Base-by-base conservation (phyloP, 73 alveolate species). In the Stentor coeruleus region DNA sequence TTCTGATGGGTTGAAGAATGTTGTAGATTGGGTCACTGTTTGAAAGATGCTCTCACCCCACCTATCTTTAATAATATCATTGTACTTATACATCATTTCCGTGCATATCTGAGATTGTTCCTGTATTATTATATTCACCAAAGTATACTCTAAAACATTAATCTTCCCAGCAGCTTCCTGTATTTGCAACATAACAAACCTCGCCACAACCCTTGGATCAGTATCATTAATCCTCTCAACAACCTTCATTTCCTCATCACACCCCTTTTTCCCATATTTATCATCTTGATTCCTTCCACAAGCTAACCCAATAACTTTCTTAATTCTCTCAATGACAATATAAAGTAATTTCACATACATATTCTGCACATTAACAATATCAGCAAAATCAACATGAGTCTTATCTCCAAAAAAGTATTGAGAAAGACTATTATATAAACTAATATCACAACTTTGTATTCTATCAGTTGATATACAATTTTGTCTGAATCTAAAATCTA, bases 401-500 rank as follows among this genome's bases (percentile, higher is more conserved):
- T 49, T 49, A 11, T 20, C 66, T 49, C 20, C 28, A 20, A 49
- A 49, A 6, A 49, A 11, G 66, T 20, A 49, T 49, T 49, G 6
- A 11, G 66, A 49, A 20, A 49, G 66, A 11, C 6, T 6, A 11
- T 49, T 20, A 40, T 15, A 14, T 0, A 66, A 40, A 20, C 39
- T 0, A 2, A 20, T 26, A 26, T 66, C 37, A 20, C 49, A 33
- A 28, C n/a, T 66, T 66, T 37, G 33, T 3, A 28, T 40, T 20
- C 11, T 66, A 15, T 28, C 14, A 66, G 39, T 28, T 15, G n/a
- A n/a, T n/a, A n/a, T n/a, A n/a, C n/a, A n/a, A n/a, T 66, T 33
- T 66, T 37, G 37, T 14, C 91, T 84, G 39, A 85, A 85, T 39
- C 77, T 81, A 40, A 81, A 82, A 85, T 85, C 91, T 3, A 49